Conservation (phyloP, 1,284 basidiomycete species). For the Neolentinus lepideus region DNA sequence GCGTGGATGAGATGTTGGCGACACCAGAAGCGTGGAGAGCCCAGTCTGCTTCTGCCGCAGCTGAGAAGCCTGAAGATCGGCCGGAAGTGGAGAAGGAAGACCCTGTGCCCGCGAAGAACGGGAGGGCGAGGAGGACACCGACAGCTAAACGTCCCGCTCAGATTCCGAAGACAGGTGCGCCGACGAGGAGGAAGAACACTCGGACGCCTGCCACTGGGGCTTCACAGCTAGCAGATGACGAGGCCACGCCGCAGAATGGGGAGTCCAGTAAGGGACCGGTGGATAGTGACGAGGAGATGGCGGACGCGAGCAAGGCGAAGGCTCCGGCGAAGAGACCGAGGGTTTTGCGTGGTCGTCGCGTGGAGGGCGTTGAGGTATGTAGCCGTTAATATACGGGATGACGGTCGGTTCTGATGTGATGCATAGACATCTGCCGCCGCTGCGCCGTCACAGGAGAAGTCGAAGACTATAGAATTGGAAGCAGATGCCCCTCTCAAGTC, state of each 20-base stretch:
- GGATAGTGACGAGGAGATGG: not conserved
- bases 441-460: not conserved
- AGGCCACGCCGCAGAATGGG: not conserved
- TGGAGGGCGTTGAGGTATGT: not conserved
- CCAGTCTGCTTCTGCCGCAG: slow-evolving; percentile 3
- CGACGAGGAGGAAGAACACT: not conserved
- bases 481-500: not conserved
- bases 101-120: not conserved
- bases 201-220: not conserved
- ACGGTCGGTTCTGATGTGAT: not conserved
- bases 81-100: not conserved
- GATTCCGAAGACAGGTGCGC: not conserved
- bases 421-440: not conserved
- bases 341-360: not conserved
- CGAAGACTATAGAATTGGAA: not conserved
- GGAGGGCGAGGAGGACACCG: not conserved
- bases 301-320: not conserved
- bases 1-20: slow-evolving; percentile 25
- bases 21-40: slow-evolving; percentile 20
- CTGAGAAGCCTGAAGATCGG: slow-evolving; percentile 1
- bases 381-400: not conserved
- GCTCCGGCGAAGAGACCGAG: not conserved
- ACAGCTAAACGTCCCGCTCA: not conserved
- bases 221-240: not conserved
- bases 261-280: not conserved